These are phyloP conservation scores for Mollisia scopiformis DNA, from an alignment of 2,329 filamentous ascomycete species.

Conservation along the genomic window DNA sequence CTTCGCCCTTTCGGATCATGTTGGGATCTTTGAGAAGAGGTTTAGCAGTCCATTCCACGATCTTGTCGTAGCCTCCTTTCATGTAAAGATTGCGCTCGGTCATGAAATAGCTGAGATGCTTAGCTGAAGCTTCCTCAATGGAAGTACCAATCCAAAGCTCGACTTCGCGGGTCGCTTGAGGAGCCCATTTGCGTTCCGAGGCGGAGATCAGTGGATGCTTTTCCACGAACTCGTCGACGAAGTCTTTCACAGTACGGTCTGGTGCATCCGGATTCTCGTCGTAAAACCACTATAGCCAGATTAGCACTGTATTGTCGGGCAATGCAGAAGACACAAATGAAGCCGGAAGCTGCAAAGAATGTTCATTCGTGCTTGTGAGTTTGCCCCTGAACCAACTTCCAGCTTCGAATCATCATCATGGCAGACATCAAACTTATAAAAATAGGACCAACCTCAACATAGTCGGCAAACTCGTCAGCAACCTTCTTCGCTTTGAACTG, in stretches of 20 bases:
- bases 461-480: constrained; percentile 48
- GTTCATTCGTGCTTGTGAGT: no score
- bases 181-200: constrained; percentile 46
- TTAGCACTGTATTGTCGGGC: no score
- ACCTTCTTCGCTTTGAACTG: constrained; percentile 51
- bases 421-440: no score
- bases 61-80: constrained; percentile 48
- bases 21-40: constrained; percentile 39
- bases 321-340: no score
- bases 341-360: no score
- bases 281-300: constrained; percentile 42
- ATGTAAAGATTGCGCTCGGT: constrained; percentile 48
- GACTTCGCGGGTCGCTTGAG: constrained; percentile 46
- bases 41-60: constrained; percentile 44
- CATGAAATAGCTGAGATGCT: constrained; percentile 46
- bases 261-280: constrained; percentile 43
- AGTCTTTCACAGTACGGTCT: constrained; percentile 43
- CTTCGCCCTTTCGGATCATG: constrained; percentile 41
- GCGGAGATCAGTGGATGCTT: constrained; percentile 45
- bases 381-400: no score
- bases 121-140: constrained; percentile 44
- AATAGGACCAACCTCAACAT: no score
- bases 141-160: constrained; percentile 47
- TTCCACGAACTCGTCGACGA: constrained; percentile 43
- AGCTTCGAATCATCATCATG: no score